A percentile compares a stretch with the other conserved stretches of the same genome.
phyloP scores from a whole-genome alignment of 2,329 filamentous ascomycete genomes.

The Alternaria sp. region DNA sequence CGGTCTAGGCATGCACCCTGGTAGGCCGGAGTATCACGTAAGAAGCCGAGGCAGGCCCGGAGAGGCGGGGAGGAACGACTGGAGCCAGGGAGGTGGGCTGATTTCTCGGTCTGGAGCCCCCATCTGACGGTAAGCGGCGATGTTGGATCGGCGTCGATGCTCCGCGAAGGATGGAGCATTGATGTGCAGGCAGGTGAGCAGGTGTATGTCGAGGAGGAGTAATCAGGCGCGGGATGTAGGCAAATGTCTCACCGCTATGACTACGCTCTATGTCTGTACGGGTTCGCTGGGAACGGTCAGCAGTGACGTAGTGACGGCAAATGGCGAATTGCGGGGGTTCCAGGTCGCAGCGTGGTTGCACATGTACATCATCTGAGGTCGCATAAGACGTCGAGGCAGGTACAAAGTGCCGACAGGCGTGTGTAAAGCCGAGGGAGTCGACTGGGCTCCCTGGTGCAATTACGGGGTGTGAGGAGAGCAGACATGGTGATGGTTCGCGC shows the following conservation, averaged over 20 bases:
- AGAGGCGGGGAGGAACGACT: not conserved
- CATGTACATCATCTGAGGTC: not conserved
- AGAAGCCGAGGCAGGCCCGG: constrained; percentile 4
- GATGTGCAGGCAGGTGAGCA: not conserved
- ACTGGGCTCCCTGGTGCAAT: not conserved
- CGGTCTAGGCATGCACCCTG: not conserved
- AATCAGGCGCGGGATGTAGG: not conserved
- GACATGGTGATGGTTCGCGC: not conserved
- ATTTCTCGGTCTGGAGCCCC: not conserved
- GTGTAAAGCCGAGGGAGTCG: not conserved
- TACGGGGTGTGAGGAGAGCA: not conserved
- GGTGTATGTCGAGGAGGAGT: not conserved
- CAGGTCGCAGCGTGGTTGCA: not conserved
- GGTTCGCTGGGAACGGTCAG: not conserved
- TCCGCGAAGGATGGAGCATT: not conserved
- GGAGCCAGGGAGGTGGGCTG: not conserved
- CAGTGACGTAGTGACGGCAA: constrained; percentile 3
- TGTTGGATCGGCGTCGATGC: not conserved
- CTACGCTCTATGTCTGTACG: not conserved
- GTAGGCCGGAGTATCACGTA: not conserved
- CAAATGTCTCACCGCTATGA: not conserved
- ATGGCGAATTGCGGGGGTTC: not conserved
- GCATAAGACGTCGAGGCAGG: constrained; percentile 1
- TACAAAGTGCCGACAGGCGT: constrained; percentile 5
- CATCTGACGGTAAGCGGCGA: constrained; percentile 1